These are phyloP conservation scores for Apiotrichum gracile DNA, from an alignment of 1,284 basidiomycete genomes.

Conservation along the genomic window DNA sequence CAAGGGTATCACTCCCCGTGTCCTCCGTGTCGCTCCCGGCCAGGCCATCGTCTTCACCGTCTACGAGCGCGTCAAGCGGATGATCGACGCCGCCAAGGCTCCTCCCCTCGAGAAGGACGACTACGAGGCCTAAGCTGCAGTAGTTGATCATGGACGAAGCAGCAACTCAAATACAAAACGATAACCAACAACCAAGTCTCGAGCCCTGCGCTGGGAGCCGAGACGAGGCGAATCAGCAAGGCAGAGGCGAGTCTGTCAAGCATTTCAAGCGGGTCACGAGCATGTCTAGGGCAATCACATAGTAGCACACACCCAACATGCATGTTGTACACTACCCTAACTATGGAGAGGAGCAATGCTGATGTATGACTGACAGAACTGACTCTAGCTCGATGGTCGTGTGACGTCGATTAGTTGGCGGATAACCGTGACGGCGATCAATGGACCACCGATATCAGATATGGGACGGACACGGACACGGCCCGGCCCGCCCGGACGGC, in stretches of 20 bases:
- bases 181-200: neutral
- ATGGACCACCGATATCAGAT: too few relatives aligned
- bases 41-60: slow-evolving; percentile 54
- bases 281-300: slow-evolving; percentile 1
- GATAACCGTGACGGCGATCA: too few relatives aligned
- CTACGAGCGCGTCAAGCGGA: slow-evolving; percentile 72
- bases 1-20: slow-evolving; percentile 94
- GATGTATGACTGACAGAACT: neutral
- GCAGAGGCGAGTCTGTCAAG: neutral
- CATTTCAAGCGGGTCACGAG: neutral
- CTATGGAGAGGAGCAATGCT: neutral
- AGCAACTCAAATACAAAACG: slow-evolving; percentile 1
- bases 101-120: slow-evolving; percentile 43
- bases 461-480: too few relatives aligned
- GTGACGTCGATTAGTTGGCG: too few relatives aligned
- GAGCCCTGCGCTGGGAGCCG: too few relatives aligned
- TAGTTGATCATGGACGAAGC: neutral
- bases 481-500: too few relatives aligned
- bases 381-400: neutral
- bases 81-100: slow-evolving; percentile 64
- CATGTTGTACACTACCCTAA: slow-evolving; percentile 17
- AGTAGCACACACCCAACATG: slow-evolving; percentile 14
- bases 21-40: slow-evolving; percentile 92
- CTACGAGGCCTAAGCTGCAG: slow-evolving; percentile 15
- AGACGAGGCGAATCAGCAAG: neutral